Evolutionary conservation across 768 basidiomycete species (phyloP).

Genomic region (Jaapia argillacea): DNA sequence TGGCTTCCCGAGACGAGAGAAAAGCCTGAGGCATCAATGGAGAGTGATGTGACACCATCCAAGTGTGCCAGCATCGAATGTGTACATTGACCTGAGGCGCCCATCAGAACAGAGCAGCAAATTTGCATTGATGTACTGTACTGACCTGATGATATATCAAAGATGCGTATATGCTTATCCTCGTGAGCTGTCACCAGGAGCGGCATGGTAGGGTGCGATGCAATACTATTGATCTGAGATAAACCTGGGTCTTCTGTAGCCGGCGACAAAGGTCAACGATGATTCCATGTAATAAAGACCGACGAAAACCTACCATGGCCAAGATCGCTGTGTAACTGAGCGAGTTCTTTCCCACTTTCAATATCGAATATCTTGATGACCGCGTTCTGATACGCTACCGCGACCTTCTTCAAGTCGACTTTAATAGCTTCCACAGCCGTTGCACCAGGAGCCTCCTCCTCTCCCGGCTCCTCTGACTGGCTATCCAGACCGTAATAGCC

Average conservation of each 20-base stretch:
- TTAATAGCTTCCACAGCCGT: conserved; percentile 80
- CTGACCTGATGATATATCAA: conserved; percentile 71
- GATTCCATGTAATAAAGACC: too few relatives aligned
- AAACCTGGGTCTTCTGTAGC: too few relatives aligned
- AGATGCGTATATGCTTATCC: conserved; percentile 88
- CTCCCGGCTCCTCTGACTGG: conserved; percentile 35
- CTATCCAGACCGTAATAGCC: conserved; percentile 62
- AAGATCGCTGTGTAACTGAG: conserved; percentile 48
- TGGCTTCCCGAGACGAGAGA: conserved; percentile 85
- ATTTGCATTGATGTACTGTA: neutral
- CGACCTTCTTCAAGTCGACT: conserved; percentile 75
- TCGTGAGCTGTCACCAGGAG: conserved; percentile 87
- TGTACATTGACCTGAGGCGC: conserved; percentile 62
- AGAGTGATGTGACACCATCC: conserved; percentile 85
- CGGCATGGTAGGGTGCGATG: conserved; percentile 85
- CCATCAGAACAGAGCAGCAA: conserved; percentile 1
- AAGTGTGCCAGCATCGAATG: conserved; percentile 88
- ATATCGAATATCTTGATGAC: conserved; percentile 87
- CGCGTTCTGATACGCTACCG: conserved; percentile 85
- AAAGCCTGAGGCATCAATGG: conserved; percentile 81
- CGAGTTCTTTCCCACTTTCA: conserved; percentile 74
- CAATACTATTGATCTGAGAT: conserved; percentile 80
- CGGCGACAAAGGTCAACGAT: too few relatives aligned
- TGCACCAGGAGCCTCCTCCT: conserved; percentile 44
- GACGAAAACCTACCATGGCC: conserved; percentile 44